Conservation (phyloP, 305 asterid genomes). For the Fraxinus xanthoxyloides region DNA sequence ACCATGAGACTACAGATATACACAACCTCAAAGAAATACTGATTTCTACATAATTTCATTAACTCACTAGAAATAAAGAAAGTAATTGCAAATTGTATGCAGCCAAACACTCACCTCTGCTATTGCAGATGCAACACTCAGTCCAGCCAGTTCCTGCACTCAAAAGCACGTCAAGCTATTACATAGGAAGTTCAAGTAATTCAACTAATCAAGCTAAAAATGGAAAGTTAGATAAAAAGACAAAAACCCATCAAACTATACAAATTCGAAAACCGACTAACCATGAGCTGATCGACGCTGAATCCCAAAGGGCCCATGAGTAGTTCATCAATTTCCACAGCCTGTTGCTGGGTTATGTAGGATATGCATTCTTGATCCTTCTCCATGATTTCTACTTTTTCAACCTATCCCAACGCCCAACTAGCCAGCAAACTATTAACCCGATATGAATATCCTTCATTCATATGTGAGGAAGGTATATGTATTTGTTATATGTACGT, state of each 20-base stretch:
- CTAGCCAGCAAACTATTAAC: background rate
- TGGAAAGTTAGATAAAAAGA: background rate
- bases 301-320: conserved; percentile 54
- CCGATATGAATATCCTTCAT: background rate
- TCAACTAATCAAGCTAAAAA: background rate
- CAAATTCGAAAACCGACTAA: conserved; percentile 12
- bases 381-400: conserved; percentile 11
- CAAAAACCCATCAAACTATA: background rate
- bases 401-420: background rate
- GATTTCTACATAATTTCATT: background rate
- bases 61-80: background rate
- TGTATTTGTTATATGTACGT: background rate
- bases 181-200: background rate
- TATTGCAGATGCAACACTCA: conserved; percentile 47
- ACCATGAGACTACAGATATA: background rate
- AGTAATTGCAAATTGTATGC: background rate
- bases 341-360: conserved; percentile 44
- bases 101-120: background rate
- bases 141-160: conserved; percentile 70
- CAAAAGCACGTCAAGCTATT: background rate
- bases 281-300: conserved; percentile 48
- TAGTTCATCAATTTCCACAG: conserved; percentile 58
- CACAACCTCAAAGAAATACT: background rate
- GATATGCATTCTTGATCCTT: conserved; percentile 40
- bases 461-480: background rate